Percentiles rank a stretch among this genome's conserved stretches.
Conservation (phyloP, 345 rosid genomes). For the Eucalyptus coolabah region DNA sequence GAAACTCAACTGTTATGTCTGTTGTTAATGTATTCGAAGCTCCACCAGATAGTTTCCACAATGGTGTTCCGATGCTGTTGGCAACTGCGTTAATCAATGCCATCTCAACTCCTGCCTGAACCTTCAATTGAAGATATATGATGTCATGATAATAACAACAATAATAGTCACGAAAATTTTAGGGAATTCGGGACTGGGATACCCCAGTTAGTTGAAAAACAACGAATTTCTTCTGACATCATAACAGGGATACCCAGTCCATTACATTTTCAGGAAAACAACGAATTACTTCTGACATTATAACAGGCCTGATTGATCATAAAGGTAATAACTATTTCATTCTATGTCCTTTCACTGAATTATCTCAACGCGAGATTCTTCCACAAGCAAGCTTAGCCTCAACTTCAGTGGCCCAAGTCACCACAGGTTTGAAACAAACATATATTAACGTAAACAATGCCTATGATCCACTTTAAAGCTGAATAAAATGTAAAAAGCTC, state of each 20-base stretch:
- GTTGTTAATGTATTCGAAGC: conserved; percentile 51
- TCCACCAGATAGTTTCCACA: conserved; percentile 90
- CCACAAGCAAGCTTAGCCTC: not conserved
- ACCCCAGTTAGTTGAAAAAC: not conserved
- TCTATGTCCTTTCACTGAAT: not conserved
- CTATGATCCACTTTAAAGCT: not conserved
- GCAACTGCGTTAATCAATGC: conserved; percentile 83
- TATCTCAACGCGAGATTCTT: not conserved
- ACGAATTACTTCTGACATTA: not conserved
- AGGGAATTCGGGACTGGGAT: not conserved
- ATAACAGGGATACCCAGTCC: not conserved
- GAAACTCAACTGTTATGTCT: conserved; percentile 80
- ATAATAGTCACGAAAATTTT: not conserved
- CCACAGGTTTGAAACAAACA: not conserved
- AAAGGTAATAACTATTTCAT: not conserved
- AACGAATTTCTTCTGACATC: not conserved
- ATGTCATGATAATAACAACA: not conserved
- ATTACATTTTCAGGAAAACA: not conserved
- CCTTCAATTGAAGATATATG: conserved; percentile 13
- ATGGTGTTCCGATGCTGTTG: conserved; percentile 46
- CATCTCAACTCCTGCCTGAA: conserved; percentile 87
- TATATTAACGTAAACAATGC: not conserved
- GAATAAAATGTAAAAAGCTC: not conserved
- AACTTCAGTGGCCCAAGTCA: not conserved
- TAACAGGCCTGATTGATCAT: not conserved